phyloP scores from a whole-genome alignment of 176 grass and related monocot genomes.

The Oryza nivara region DNA sequence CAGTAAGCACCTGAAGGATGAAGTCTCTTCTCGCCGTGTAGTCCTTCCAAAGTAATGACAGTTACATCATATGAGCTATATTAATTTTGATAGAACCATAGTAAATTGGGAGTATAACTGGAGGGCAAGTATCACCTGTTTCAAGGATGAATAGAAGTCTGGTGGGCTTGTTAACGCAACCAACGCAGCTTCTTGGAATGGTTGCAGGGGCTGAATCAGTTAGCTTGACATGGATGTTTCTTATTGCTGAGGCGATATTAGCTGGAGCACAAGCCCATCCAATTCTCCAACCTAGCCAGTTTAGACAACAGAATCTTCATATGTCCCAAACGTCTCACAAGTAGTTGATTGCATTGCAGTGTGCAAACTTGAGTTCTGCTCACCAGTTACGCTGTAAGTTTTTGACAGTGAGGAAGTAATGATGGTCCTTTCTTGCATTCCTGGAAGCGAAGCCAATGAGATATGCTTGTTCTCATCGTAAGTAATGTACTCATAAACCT shows the following conservation, averaged over 20 bases:
- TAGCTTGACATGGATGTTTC: conserved; percentile 84
- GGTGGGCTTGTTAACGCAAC: conserved; percentile 59
- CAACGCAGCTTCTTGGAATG: conserved; percentile 95
- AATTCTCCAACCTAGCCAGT: conserved; percentile 80
- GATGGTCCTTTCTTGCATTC: conserved; percentile 64
- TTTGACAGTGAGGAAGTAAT: conserved; percentile 61
- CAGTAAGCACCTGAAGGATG: conserved; percentile 70
- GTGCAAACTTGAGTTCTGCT: conserved; percentile 8
- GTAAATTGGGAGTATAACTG: neutral
- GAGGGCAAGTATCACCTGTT: conserved; percentile 53
- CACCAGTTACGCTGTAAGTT: conserved; percentile 85
- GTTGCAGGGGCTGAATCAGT: conserved; percentile 95
- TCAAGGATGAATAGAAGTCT: conserved; percentile 67
- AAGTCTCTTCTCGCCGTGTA: conserved; percentile 69
- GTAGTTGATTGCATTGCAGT: neutral
- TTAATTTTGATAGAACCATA: conserved; percentile 1
- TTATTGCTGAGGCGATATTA: conserved; percentile 72
- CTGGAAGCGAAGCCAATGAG: conserved; percentile 62
- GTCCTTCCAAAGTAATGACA: conserved; percentile 53
- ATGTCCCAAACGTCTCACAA: neutral
- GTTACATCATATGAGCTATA: neutral
- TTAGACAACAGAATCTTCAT: neutral
- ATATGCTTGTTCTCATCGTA: conserved; percentile 55
- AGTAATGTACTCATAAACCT: conserved; percentile 87
- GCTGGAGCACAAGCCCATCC: conserved; percentile 85